Conservation (phyloP, 2,329 filamentous ascomycete genomes). For the Aciculosporium take region DNA sequence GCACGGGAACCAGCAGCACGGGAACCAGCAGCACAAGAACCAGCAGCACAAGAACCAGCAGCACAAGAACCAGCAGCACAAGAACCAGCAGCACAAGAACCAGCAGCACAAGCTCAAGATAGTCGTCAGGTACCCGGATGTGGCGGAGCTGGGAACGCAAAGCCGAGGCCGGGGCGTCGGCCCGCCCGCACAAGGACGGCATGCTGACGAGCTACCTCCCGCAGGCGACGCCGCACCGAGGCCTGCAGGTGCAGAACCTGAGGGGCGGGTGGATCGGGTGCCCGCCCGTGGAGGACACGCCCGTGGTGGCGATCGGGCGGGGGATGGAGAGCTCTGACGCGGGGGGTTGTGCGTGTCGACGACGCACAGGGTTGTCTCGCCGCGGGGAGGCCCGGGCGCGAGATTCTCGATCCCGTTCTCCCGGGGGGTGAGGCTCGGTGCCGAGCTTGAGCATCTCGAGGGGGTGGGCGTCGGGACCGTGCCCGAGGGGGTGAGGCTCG, state of each 20-base stretch:
- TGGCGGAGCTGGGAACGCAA: constrained; percentile 37
- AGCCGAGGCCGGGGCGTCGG: constrained; percentile 48
- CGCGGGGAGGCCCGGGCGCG: constrained; percentile 52
- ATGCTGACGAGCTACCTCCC: constrained; percentile 74
- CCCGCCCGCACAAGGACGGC: constrained; percentile 71
- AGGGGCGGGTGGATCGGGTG: constrained; percentile 70
- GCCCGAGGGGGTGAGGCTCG: constrained; percentile 51
- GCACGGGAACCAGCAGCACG: too few relatives aligned
- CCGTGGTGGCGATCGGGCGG: constrained; percentile 80
- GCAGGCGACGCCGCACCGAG: constrained; percentile 61
- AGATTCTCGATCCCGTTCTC: constrained; percentile 78
- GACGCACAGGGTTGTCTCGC: constrained; percentile 71
- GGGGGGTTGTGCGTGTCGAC: constrained; percentile 70
- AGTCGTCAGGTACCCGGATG: constrained; percentile 72
- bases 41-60: too few relatives aligned
- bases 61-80: too few relatives aligned
- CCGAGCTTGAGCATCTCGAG: constrained; percentile 65
- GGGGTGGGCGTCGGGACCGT: constrained; percentile 39
- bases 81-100: too few relatives aligned
- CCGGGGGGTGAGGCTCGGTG: constrained; percentile 69
- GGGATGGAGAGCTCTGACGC: constrained; percentile 74
- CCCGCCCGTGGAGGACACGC: constrained; percentile 57
- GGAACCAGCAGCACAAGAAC: too few relatives aligned
- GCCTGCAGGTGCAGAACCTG: constrained; percentile 73
- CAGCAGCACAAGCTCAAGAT: constrained; percentile 83